These are phyloP conservation scores for Daucus carota DNA, from an alignment of 129 eudicot species.

Conservation along the genomic window DH1_v3.0 NC_030387.2:10705501-10706000, in stretches of 20 bases:
- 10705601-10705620: constrained; percentile 87
- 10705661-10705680: constrained; percentile 44
- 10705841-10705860: background rate
- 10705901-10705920: background rate
- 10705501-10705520: constrained; percentile 97
- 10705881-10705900: background rate
- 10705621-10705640: constrained; percentile 87
- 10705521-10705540: constrained; percentile 10
- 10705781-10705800: background rate
- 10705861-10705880: background rate
- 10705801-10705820: background rate
- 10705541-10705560: constrained; percentile 5
- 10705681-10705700: background rate
- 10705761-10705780: background rate
- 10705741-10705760: background rate
- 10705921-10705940: background rate
- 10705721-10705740: background rate
- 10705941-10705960: constrained; percentile 92
- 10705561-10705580: background rate
- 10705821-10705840: background rate
- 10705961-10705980: constrained; percentile 95
- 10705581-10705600: background rate
- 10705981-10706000: constrained; percentile 95
- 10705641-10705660: constrained; percentile 87
- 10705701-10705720: constrained; percentile 17